These are phyloP conservation scores for Eragrostis tef DNA, from an alignment of 202 grass and related monocot species.

Conservation along the genomic window DNA sequence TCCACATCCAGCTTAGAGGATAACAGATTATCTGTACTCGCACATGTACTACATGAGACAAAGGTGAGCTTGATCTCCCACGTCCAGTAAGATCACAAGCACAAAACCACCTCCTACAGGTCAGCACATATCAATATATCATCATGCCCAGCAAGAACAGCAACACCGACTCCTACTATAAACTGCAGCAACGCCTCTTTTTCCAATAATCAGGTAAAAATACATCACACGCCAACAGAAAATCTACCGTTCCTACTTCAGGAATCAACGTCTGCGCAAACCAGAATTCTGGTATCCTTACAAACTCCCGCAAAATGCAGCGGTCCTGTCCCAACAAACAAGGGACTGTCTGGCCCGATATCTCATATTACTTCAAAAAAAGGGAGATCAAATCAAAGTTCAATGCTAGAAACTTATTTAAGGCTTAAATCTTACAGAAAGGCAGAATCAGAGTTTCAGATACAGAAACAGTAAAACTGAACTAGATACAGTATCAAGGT, in stretches of 20 bases:
- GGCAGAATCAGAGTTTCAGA: slow-evolving; percentile 15
- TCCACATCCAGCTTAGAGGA: neutral
- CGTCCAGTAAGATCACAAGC: neutral
- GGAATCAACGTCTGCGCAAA: neutral
- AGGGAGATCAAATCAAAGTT: neutral
- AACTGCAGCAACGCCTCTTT: slow-evolving; percentile 2
- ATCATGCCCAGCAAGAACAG: neutral
- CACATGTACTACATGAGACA: neutral
- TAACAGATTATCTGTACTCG: neutral
- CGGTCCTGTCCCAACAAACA: neutral
- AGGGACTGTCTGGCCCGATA: too few relatives aligned
- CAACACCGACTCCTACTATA: neutral
- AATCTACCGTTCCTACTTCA: neutral
- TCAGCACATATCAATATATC: too few relatives aligned
- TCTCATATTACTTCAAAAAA: neutral
- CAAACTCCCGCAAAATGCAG: slow-evolving; percentile 3
- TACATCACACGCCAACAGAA: neutral
- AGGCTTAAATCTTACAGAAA: neutral
- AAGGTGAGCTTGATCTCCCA: neutral
- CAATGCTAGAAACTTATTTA: neutral
- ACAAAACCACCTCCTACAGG: slow-evolving; percentile 4
- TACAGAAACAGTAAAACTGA: neutral
- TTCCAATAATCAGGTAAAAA: slow-evolving; percentile 3
- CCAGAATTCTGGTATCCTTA: neutral
- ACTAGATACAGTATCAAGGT: slow-evolving; percentile 16